Evolutionary conservation across 345 rosid species (phyloP).

Genomic region (Gossypium turneri): DNA sequence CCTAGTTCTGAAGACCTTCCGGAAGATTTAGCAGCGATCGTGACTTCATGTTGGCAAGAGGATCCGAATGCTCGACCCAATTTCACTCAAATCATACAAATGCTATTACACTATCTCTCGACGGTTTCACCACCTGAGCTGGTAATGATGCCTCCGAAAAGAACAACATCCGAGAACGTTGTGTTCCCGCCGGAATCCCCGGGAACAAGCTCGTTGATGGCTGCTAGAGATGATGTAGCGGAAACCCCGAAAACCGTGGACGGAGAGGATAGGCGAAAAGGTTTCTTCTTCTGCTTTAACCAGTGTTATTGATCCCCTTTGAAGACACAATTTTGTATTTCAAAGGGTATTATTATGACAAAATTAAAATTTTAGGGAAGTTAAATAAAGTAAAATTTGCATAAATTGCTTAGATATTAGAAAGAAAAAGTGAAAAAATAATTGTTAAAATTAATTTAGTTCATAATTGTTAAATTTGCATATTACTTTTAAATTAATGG

Average conservation of each 20-base stretch:
- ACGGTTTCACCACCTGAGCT: slow-evolving; percentile 54
- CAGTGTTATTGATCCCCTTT: slow-evolving; percentile 41
- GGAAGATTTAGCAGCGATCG: slow-evolving; percentile 65
- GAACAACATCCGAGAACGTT: slow-evolving; percentile 49
- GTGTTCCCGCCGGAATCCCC: slow-evolving; percentile 88
- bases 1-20: slow-evolving; percentile 88
- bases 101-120: slow-evolving; percentile 72
- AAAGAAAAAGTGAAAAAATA: slow-evolving; percentile 12
- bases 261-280: slow-evolving; percentile 45
- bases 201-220: slow-evolving; percentile 77
- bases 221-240: slow-evolving; percentile 46
- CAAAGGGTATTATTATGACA: slow-evolving; percentile 9
- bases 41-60: slow-evolving; percentile 94
- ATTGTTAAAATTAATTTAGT: slow-evolving; percentile 16
- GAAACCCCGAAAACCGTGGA: slow-evolving; percentile 34
- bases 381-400: slow-evolving; percentile 24
- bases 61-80: slow-evolving; percentile 86
- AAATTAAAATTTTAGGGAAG: slow-evolving; percentile 9
- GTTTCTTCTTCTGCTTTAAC: slow-evolving; percentile 76
- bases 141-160: slow-evolving; percentile 36
- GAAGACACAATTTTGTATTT: slow-evolving; percentile 6
- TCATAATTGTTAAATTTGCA: slow-evolving; percentile 11
- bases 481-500: not conserved
- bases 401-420: slow-evolving; percentile 21
- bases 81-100: slow-evolving; percentile 79